phyloP scores from a whole-genome alignment of 2,329 filamentous ascomycete species.

The Periconia digitata region DNA sequence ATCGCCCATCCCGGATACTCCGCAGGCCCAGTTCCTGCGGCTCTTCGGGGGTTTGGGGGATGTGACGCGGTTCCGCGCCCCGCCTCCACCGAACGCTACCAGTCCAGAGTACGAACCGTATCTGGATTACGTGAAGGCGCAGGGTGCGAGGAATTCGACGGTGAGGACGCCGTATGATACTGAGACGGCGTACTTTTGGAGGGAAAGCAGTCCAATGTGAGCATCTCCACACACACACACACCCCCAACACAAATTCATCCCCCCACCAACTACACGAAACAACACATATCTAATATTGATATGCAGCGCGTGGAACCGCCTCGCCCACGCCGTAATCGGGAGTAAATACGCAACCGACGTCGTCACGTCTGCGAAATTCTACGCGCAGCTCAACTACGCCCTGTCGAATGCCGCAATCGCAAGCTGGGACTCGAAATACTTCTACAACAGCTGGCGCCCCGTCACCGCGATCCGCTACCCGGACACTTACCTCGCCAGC shows the following conservation, averaged over 20 bases:
- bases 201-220: slow-evolving; percentile 23
- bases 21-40: slow-evolving; percentile 25
- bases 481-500: slow-evolving; percentile 22
- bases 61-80: slow-evolving; percentile 21
- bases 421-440: slow-evolving; percentile 26
- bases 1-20: slow-evolving; percentile 23
- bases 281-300: not conserved
- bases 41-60: slow-evolving; percentile 26
- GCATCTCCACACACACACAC: not conserved
- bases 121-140: slow-evolving; percentile 22
- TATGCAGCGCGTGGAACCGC: slow-evolving; percentile 23
- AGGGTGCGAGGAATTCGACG: slow-evolving; percentile 28
- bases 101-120: slow-evolving; percentile 21
- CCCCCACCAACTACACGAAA: slow-evolving; percentile 1
- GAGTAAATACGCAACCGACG: slow-evolving; percentile 19
- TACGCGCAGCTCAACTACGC: slow-evolving; percentile 32
- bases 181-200: slow-evolving; percentile 30
- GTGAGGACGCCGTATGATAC: slow-evolving; percentile 23
- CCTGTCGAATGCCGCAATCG: slow-evolving; percentile 30
- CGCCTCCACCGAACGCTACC: slow-evolving; percentile 20
- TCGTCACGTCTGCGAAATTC: slow-evolving; percentile 27
- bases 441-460: slow-evolving; percentile 29
- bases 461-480: slow-evolving; percentile 21
- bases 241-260: not conserved
- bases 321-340: slow-evolving; percentile 25